A percentile compares a stretch with the other conserved stretches of the same genome.
Evolutionary conservation across 2,329 filamentous ascomycete genomes (phyloP).

Genomic region (Aspergillus fumigatiaffinis): DNA sequence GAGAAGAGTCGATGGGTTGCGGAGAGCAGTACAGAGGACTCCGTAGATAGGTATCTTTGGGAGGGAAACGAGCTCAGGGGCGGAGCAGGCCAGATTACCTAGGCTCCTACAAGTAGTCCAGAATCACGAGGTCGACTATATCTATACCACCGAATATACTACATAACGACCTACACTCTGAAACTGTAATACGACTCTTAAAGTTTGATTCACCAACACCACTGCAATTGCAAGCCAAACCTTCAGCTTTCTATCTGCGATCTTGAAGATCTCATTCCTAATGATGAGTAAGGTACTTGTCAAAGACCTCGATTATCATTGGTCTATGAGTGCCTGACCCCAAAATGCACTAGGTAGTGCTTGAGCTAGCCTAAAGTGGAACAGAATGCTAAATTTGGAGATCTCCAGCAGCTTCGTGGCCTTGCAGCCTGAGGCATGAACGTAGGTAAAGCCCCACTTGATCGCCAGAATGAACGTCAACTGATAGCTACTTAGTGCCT

Average conservation of each 20-base stretch:
- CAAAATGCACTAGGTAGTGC: background rate
- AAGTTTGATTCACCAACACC: background rate
- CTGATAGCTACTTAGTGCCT: background rate
- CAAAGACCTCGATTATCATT: background rate
- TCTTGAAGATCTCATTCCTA: background rate
- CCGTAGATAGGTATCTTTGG: slow-evolving; percentile 1
- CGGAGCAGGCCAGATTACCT: slow-evolving; percentile 2
- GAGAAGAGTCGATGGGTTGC: slow-evolving; percentile 1
- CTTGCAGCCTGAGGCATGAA: background rate
- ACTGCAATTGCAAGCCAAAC: background rate
- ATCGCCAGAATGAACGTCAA: background rate
- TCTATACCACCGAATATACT: background rate
- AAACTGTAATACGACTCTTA: background rate
- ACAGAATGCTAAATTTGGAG: background rate
- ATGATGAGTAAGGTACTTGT: background rate
- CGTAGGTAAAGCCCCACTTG: background rate
- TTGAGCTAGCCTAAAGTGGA: background rate
- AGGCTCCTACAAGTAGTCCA: background rate
- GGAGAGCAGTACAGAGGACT: background rate
- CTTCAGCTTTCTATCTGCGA: background rate
- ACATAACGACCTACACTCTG: background rate
- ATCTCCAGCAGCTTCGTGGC: background rate
- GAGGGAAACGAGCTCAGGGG: slow-evolving; percentile 17
- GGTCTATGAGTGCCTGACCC: background rate
- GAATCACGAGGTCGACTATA: background rate